Conservation (phyloP, 2,329 filamentous ascomycete species). For the Hypoxylon sp. region DNA sequence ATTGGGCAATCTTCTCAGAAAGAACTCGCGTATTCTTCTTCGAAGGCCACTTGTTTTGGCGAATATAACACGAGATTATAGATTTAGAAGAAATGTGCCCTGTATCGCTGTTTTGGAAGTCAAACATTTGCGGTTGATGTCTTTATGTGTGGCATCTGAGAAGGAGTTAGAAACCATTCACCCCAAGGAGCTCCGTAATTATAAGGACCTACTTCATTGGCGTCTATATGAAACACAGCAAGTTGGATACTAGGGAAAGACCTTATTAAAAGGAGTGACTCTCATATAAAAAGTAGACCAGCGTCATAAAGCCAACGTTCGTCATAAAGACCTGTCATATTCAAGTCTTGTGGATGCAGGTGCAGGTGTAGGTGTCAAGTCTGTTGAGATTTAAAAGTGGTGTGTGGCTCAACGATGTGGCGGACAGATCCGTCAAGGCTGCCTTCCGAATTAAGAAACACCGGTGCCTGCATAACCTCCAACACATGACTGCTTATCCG, state of each 20-base stretch:
- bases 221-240: background rate
- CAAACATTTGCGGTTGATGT: background rate
- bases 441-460: slow-evolving; percentile 11
- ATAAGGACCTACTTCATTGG: slow-evolving; percentile 11
- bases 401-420: slow-evolving; percentile 10
- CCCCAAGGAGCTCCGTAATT: background rate
- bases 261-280: background rate
- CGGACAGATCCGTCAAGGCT: background rate
- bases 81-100: background rate
- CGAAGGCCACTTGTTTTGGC: no score
- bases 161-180: slow-evolving; percentile 9
- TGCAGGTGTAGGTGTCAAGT: background rate
- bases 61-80: background rate
- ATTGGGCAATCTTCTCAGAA: background rate
- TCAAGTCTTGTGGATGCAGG: no score
- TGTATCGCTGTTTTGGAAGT: background rate
- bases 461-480: background rate
- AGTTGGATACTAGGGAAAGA: background rate
- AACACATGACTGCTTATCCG: background rate
- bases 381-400: background rate
- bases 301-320: slow-evolving; percentile 11
- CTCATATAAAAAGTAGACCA: slow-evolving; percentile 10
- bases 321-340: background rate
- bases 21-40: background rate
- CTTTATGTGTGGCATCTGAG: slow-evolving; percentile 4